Evolutionary conservation across 495 filamentous ascomycete species (phyloP).

Genomic region (Elaphomyces granulatus): DNA sequence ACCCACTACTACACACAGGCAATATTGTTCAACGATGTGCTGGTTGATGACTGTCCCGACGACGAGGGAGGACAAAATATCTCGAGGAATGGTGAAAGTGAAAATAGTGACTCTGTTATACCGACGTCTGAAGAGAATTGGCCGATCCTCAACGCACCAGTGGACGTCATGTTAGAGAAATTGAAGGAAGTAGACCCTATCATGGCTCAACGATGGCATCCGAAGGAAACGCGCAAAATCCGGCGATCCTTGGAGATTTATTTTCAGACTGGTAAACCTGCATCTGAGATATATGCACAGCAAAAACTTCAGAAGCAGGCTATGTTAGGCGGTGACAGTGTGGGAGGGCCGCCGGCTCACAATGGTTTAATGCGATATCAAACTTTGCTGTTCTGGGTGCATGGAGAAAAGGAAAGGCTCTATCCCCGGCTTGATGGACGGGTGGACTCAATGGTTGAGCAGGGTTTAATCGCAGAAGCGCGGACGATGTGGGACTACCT

Average conservation of each 20-base stretch:
- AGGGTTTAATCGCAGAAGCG: slow-evolving; percentile 60
- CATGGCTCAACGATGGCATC: slow-evolving; percentile 90
- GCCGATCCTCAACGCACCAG: slow-evolving; percentile 56
- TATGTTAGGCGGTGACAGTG: slow-evolving; percentile 8
- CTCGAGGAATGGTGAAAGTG: slow-evolving; percentile 10
- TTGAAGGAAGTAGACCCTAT: slow-evolving; percentile 68
- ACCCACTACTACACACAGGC: slow-evolving; percentile 90
- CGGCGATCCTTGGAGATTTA: slow-evolving; percentile 80
- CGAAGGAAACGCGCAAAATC: slow-evolving; percentile 82
- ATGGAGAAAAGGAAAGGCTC: slow-evolving; percentile 52
- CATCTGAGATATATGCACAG: slow-evolving; percentile 79
- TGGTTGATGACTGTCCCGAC: slow-evolving; percentile 32
- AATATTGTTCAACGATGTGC: slow-evolving; percentile 58
- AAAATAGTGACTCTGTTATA: slow-evolving; percentile 4
- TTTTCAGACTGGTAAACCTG: slow-evolving; percentile 58
- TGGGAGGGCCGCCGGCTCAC: slow-evolving; percentile 2
- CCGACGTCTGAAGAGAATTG: slow-evolving; percentile 31
- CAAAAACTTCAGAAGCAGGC: slow-evolving; percentile 34
- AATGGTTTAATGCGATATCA: slow-evolving; percentile 32
- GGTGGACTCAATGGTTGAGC: slow-evolving; percentile 67
- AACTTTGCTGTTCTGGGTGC: slow-evolving; percentile 75
- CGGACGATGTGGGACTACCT: slow-evolving; percentile 43
- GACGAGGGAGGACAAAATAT: slow-evolving; percentile 11
- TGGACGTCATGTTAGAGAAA: slow-evolving; percentile 54
- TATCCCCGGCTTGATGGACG: slow-evolving; percentile 56